Conservation (phyloP, 2,329 filamentous ascomycete species). For the Microdochium trichocladiopsis region DNA sequence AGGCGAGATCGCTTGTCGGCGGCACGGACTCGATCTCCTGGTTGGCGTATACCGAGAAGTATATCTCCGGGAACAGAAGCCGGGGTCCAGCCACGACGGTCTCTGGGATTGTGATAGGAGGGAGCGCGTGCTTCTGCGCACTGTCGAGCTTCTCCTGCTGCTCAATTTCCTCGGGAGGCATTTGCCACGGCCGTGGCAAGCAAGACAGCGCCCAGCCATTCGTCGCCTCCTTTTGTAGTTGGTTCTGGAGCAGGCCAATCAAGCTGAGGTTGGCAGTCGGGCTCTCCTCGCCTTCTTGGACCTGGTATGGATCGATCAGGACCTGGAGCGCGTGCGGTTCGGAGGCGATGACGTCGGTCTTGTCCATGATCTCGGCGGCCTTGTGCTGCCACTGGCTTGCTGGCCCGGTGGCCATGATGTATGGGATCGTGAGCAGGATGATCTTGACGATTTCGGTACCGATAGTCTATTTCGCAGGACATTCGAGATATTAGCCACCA, state of each 20-base stretch:
- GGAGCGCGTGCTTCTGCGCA: conserved; percentile 69
- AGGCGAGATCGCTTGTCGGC: conserved; percentile 64
- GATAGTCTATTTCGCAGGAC: conserved; percentile 39
- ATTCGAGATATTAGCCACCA: not conserved
- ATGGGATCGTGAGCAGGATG: conserved; percentile 90
- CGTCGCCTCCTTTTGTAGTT: conserved; percentile 70
- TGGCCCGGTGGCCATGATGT: conserved; percentile 71
- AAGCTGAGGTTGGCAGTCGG: conserved; percentile 60
- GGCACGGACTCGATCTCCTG: conserved; percentile 90
- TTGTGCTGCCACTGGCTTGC: conserved; percentile 59
- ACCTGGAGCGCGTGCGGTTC: conserved; percentile 80
- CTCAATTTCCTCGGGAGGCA: conserved; percentile 54
- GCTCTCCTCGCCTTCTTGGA: conserved; percentile 54
- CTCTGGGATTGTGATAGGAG: conserved; percentile 66
- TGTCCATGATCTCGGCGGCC: conserved; percentile 75
- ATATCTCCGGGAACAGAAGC: conserved; percentile 84
- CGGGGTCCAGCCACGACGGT: conserved; percentile 67
- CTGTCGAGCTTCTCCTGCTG: conserved; percentile 51
- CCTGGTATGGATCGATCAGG: conserved; percentile 78
- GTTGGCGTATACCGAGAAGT: conserved; percentile 83
- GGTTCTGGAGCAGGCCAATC: conserved; percentile 76
- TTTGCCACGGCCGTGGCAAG: conserved; percentile 61
- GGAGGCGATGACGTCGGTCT: conserved; percentile 89
- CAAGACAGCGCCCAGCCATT: conserved; percentile 69
- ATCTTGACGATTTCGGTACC: conserved; percentile 91